Base-by-base conservation (phyloP, 345 rosid genomes). In the Carallia pectinifolia region DNA sequence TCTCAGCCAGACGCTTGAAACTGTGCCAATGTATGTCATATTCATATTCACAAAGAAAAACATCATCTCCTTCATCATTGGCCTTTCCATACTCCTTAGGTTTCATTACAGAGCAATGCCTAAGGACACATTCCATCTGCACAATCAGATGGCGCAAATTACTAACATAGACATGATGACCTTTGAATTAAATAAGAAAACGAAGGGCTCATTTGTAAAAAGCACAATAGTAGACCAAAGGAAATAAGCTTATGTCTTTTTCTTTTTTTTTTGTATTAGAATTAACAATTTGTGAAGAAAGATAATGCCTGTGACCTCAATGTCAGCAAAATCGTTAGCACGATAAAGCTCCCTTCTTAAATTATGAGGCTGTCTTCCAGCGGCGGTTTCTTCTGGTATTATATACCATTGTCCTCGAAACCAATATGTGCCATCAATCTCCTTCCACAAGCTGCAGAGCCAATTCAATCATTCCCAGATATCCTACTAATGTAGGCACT, bases 11-110 rank as follows among this genome's bases (percentile, higher is more conserved):
- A 71, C 97, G 89, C 83, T 94, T 92, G 79, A 90, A 94, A 74
- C 83, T 86, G 78, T 90, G 93, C 97, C 99, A 89, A 40, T 79
- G 90, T 52, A 87, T 79, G 79, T 94, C 97, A 73, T 94, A 94
- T 56, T 92, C 97, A 74, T 94, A 91, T 81, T 94, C 98, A 62
- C 99, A 92, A 2, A 92, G 76, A 68, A 87, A 94, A 62, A 94
- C 73, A 81, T 92, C 99, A 86, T 94, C 97, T 38, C 97, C 97
- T 71, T 82, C 88, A 59, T 89, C 70, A 39, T 66, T 83, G 59
- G 92, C 95, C 81, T 85, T 87, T 4, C 82, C 78, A 78, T 85
- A 92, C 66, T 90, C 96, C 75, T 79, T 78, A 23, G 96, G 99
- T 72, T 53, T 85, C 90, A 66, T 82, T 10, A 95, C 96, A 78